Percentiles rank a stretch among this genome's conserved stretches.
Evolutionary conservation across 441 rosid genomes (phyloP).

Genomic region (Populus hybrid): DNA sequence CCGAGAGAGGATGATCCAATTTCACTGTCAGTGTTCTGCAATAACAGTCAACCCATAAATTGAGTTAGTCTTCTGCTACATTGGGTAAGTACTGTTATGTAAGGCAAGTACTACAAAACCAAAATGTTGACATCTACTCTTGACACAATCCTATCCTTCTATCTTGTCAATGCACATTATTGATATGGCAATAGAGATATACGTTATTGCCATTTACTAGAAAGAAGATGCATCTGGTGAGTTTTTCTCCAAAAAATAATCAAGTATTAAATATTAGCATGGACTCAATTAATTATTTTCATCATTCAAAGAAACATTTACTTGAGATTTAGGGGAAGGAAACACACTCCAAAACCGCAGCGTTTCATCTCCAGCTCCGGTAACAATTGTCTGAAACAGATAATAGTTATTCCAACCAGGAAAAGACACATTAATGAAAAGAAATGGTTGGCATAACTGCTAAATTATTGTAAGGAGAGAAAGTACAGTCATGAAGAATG

Average conservation of each 20-base stretch:
- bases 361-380: conserved; percentile 98
- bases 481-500: neutral
- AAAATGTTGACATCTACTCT: neutral
- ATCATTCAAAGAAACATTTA: conserved; percentile 19
- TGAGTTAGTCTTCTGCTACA: neutral
- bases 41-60: neutral
- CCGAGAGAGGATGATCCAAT: conserved; percentile 84
- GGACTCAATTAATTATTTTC: neutral
- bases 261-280: neutral
- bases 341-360: conserved; percentile 95
- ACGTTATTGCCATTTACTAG: neutral
- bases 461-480: neutral
- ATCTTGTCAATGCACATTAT: neutral
- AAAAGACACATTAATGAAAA: conserved; percentile 1
- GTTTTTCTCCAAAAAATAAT: neutral
- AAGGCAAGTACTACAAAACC: neutral
- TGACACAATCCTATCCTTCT: neutral
- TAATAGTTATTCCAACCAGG: neutral
- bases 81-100: too few relatives aligned
- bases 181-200: neutral
- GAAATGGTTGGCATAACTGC: neutral
- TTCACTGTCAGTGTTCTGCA: conserved; percentile 81
- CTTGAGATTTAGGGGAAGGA: conserved; percentile 94
- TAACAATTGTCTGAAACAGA: conserved; percentile 71
- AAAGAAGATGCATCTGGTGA: neutral